Percentiles rank a stretch among this genome's conserved stretches.
Conservation (phyloP, 495 filamentous ascomycete species). For the Aspergillus heteromorphus region DNA sequence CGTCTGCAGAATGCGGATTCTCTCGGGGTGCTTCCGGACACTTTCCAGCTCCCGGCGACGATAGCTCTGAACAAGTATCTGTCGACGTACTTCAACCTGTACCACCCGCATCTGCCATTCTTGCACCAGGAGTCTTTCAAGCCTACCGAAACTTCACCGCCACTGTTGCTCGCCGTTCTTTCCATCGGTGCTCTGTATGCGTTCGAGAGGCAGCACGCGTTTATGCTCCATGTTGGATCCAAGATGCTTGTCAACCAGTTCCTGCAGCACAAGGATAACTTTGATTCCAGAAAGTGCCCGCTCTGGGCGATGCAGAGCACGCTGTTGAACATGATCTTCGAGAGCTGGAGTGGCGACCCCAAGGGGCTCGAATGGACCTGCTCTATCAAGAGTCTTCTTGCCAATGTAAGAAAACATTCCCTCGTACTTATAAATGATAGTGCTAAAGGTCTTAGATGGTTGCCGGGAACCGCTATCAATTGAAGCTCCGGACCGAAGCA, state of each 20-base stretch:
- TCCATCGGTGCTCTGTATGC: constrained; percentile 96
- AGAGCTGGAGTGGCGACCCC: constrained; percentile 97
- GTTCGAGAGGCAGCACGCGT: constrained; percentile 92
- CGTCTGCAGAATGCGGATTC: constrained; percentile 75
- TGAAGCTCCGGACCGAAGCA: constrained; percentile 85
- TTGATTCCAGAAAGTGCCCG: constrained; percentile 96
- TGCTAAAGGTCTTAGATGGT: constrained; percentile 58
- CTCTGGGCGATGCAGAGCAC: constrained; percentile 97
- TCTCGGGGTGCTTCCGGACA: constrained; percentile 77
- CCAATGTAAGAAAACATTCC: constrained; percentile 47
- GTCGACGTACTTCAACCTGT: constrained; percentile 92
- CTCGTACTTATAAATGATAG: not conserved
- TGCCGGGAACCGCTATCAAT: constrained; percentile 90
- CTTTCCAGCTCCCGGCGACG: constrained; percentile 79
- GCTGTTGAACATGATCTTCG: constrained; percentile 96
- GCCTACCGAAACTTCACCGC: constrained; percentile 68
- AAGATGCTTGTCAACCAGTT: constrained; percentile 97
- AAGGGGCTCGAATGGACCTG: constrained; percentile 98
- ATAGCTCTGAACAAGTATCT: constrained; percentile 81
- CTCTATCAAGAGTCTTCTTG: constrained; percentile 94
- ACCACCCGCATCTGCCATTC: constrained; percentile 96
- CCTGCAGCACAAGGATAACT: constrained; percentile 95
- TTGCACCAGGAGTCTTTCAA: constrained; percentile 89
- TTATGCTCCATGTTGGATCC: constrained; percentile 95
- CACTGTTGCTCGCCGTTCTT: constrained; percentile 82